These are phyloP conservation scores for Chrysoporthe puriensis DNA, from an alignment of 2,329 filamentous ascomycete species.

Conservation along the genomic window DNA sequence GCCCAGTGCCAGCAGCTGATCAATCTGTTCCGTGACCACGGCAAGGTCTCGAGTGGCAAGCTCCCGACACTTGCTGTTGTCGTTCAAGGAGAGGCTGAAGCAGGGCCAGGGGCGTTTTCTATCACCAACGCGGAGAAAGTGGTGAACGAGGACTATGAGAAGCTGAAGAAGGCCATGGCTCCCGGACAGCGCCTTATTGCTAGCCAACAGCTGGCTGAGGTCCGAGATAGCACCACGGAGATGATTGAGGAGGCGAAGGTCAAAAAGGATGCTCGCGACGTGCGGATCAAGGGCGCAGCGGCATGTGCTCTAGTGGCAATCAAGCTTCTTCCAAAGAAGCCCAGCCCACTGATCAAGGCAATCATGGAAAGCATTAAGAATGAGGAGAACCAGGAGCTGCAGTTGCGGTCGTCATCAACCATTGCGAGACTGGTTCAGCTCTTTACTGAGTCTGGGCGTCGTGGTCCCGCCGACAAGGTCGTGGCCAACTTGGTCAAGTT, in stretches of 20 bases:
- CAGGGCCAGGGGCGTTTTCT: slow-evolving; percentile 91
- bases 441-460: slow-evolving; percentile 78
- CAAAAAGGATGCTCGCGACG: slow-evolving; percentile 80
- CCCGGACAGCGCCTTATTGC: slow-evolving; percentile 87
- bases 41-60: slow-evolving; percentile 74
- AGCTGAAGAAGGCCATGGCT: slow-evolving; percentile 84
- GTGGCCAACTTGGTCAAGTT: slow-evolving; percentile 96
- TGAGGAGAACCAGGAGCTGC: slow-evolving; percentile 88
- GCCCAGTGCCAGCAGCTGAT: slow-evolving; percentile 90
- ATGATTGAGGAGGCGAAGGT: slow-evolving; percentile 80
- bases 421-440: slow-evolving; percentile 85
- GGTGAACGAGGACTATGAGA: slow-evolving; percentile 82
- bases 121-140: slow-evolving; percentile 87
- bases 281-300: slow-evolving; percentile 83
- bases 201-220: slow-evolving; percentile 76
- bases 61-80: slow-evolving; percentile 85
- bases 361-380: slow-evolving; percentile 98
- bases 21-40: slow-evolving; percentile 89
- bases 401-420: slow-evolving; percentile 82
- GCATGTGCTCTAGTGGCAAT: slow-evolving; percentile 90
- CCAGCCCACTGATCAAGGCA: slow-evolving; percentile 87
- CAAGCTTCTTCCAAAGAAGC: slow-evolving; percentile 87
- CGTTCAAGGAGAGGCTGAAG: slow-evolving; percentile 90
- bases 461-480: slow-evolving; percentile 90
- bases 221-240: slow-evolving; percentile 68